These are phyloP conservation scores for Dichomitus squalens DNA, from an alignment of 1,284 basidiomycete species.

Conservation along the genomic window DNA sequence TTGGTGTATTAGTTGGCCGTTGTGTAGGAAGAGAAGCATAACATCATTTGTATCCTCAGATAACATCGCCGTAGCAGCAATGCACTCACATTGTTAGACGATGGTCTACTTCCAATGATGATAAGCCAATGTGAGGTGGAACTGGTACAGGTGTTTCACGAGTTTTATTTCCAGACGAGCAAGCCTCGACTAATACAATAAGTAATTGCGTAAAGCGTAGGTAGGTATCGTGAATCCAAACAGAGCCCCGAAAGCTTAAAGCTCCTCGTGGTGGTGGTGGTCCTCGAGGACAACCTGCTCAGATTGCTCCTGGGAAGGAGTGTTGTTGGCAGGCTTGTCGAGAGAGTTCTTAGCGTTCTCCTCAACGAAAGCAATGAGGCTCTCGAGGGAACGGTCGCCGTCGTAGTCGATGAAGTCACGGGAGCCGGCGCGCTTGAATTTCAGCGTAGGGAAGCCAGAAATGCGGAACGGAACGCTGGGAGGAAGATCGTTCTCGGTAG, in stretches of 20 bases:
- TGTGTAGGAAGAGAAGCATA: constrained; percentile 23
- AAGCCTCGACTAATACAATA: constrained; percentile 17
- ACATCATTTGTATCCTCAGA: constrained; percentile 22
- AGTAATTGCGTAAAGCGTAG: constrained; percentile 10
- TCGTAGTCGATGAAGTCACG: constrained; percentile 91
- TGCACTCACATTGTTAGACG: not conserved
- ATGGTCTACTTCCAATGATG: not conserved
- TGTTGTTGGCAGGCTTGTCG: constrained; percentile 25
- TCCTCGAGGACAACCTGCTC: constrained; percentile 28
- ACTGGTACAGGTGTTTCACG: no score
- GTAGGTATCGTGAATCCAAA: constrained; percentile 11
- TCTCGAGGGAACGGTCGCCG: constrained; percentile 89
- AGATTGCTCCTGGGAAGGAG: constrained; percentile 32
- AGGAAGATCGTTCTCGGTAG: constrained; percentile 96
- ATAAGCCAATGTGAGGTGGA: no score
- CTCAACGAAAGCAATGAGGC: constrained; percentile 83
- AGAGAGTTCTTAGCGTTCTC: constrained; percentile 77
- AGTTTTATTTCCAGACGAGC: constrained; percentile 14
- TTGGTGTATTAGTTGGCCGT: constrained; percentile 22
- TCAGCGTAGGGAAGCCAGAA: constrained; percentile 92
- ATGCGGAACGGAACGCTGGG: constrained; percentile 85
- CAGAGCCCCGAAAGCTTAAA: constrained; percentile 24
- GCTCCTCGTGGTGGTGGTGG: constrained; percentile 34
- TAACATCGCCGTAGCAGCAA: constrained; percentile 11
- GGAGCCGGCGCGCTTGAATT: constrained; percentile 92